Base-by-base conservation (phyloP, 1,284 basidiomycete species). In the Amylostereum chailletii region DNA sequence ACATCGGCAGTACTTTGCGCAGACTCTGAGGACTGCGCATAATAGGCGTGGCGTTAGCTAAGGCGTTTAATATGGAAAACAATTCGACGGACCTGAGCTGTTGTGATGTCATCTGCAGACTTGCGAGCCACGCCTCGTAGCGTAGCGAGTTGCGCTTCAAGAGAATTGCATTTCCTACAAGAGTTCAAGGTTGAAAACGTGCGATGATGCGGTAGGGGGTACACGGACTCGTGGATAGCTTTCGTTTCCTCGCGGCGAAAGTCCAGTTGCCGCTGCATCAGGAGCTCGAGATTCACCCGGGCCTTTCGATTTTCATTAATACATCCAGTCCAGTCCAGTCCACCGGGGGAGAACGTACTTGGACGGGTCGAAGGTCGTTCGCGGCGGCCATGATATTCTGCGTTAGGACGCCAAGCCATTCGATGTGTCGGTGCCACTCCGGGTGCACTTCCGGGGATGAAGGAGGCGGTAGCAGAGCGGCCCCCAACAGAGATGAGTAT, bases 371-470 rank as follows among this genome's bases (percentile, higher is more conserved):
- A 49, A 89, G 65, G 57, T 90, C 86, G 56, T 89, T 88, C 33
- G 83, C 85, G 29, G 86, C 83, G 5, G 84, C 86, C 83, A 89
- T 86, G 39, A 89, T 69, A 62, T 90, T 89, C 61, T 86, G 84
- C n/a, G 77, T 76, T 49, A 89, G 74, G 1, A 84, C 69, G 11
- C 72, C 79, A 45, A 88, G 82, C 86, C 86, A 90, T 59, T 86
- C 83, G 3, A 84, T 70, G 47, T 83, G 76, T 46, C 75, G 68
- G 51, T 79, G 74, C 86, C 86, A 89, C 54, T 85, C 27, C 29
- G 42, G 29, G 30, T 43, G 4, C 2, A 30, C 4, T n/a, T 66
- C 63, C 7, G 74, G 64, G 33, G 69, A 62, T 3, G 75, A 71
- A 7, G 79, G 80, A 4, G 83, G 83, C 2, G 85, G 81, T 1